phyloP scores from a whole-genome alignment of 1,139 yeast species.

The Meyerozyma smithsonii region DNA sequence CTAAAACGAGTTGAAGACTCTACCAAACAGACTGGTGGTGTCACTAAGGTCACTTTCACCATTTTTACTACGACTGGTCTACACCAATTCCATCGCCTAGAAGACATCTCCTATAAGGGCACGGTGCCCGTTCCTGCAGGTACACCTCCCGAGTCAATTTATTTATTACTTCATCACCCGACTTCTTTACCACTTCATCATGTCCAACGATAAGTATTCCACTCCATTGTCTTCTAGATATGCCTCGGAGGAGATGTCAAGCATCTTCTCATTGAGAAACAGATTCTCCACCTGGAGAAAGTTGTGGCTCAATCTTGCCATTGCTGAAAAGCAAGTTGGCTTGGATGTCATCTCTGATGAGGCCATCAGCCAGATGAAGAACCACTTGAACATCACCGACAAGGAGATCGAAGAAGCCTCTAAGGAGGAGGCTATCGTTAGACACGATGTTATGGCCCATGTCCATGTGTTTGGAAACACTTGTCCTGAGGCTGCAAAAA shows the following conservation, averaged over 20 bases:
- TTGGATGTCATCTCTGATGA: constrained; percentile 79
- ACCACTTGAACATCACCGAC: constrained; percentile 78
- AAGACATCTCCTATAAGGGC: no score
- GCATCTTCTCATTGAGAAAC: constrained; percentile 84
- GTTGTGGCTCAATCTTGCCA: constrained; percentile 92
- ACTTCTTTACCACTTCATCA: constrained; percentile 6
- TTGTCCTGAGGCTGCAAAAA: constrained; percentile 96
- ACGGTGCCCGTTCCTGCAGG: background rate
- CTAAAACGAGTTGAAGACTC: no score
- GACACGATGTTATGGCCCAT: constrained; percentile 99
- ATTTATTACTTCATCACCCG: constrained; percentile 1
- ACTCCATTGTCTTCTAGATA: constrained; percentile 95
- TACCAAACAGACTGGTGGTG: no score
- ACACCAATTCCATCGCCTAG: no score
- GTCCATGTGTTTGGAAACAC: constrained; percentile 91
- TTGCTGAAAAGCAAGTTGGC: constrained; percentile 92
- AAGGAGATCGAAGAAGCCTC: constrained; percentile 88
- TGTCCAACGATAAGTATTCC: constrained; percentile 63
- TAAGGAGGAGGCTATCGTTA: constrained; percentile 92
- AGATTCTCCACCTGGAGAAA: constrained; percentile 98
- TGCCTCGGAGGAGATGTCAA: constrained; percentile 96
- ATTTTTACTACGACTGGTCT: no score
- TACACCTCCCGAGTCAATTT: constrained; percentile 1
- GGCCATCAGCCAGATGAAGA: constrained; percentile 81
- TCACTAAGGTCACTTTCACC: no score